These are phyloP conservation scores for Pythium pyrilobum DNA, from an alignment of 352 stramenopile species.

Conservation along the genomic window DNA sequence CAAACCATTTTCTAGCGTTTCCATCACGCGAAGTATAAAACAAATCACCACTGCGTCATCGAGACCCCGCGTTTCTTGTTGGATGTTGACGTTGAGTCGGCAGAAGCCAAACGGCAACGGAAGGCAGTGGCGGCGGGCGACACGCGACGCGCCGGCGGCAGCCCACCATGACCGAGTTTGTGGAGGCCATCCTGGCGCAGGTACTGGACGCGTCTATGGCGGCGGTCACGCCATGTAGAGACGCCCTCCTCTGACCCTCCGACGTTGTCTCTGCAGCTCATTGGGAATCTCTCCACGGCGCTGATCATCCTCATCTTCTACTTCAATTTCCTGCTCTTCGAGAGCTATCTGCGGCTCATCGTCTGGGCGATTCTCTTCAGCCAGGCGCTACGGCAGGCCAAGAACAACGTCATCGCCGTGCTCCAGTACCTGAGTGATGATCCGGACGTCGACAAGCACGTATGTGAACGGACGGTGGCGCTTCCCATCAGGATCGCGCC, in stretches of 20 bases:
- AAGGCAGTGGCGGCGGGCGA: too few species aligned
- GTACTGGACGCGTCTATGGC: conserved; percentile 19
- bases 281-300: conserved; percentile 85
- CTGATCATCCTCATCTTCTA: conserved; percentile 84
- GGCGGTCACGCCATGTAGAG: too few species aligned
- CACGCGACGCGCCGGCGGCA: neutral
- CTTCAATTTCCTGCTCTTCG: conserved; percentile 88
- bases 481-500: too few species aligned
- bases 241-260: neutral
- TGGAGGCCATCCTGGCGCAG: conserved; percentile 82
- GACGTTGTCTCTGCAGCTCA: conserved; percentile 34
- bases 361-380: conserved; percentile 86
- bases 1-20: neutral
- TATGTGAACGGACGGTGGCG: conserved; percentile 23
- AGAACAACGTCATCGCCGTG: conserved; percentile 80
- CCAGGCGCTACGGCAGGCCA: conserved; percentile 78
- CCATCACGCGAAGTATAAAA: neutral
- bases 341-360: conserved; percentile 86
- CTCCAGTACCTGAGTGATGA: conserved; percentile 83
- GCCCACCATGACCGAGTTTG: conserved; percentile 78
- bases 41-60: neutral
- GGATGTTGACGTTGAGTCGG: conserved; percentile 15
- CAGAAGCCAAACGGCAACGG: too few species aligned
- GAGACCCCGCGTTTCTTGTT: neutral
- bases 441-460: conserved; percentile 61